A percentile compares a stretch with the other conserved stretches of the same genome.
These are phyloP conservation scores for Dioscorea alata DNA, from an alignment of 106 monocot genomes.

Conservation along the genomic window DNA sequence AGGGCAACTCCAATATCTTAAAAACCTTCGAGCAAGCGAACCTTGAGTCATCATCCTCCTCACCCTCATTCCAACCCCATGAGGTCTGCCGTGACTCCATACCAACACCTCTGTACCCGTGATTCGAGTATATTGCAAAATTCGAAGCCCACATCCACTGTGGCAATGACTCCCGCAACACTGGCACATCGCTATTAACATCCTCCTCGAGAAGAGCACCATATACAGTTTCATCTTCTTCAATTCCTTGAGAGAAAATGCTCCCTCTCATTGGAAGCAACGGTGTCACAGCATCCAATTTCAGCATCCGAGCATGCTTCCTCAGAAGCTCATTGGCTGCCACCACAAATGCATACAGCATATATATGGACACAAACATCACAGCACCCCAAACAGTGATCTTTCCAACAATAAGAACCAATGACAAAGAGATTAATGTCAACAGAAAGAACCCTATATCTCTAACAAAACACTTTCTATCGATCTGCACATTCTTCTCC, in stretches of 20 bases:
- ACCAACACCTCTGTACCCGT: slow-evolving; percentile 11
- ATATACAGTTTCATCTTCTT: slow-evolving; percentile 71
- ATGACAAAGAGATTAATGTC: slow-evolving; percentile 44
- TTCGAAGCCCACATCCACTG: slow-evolving; percentile 98
- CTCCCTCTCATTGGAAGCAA: slow-evolving; percentile 79
- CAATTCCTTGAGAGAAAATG: slow-evolving; percentile 46
- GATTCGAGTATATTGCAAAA: slow-evolving; percentile 86
- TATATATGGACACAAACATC: slow-evolving; percentile 74
- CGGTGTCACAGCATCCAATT: slow-evolving; percentile 74
- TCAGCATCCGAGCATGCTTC: slow-evolving; percentile 68
- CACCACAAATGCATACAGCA: slow-evolving; percentile 69
- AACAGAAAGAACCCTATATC: slow-evolving; percentile 80
- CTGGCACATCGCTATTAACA: slow-evolving; percentile 26
- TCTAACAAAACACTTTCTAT: slow-evolving; percentile 72
- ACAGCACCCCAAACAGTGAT: slow-evolving; percentile 65
- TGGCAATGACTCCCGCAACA: slow-evolving; percentile 48
- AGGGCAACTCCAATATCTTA: slow-evolving; percentile 60
- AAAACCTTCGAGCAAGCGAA: slow-evolving; percentile 44
- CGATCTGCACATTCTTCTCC: slow-evolving; percentile 71
- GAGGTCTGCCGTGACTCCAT: slow-evolving; percentile 35
- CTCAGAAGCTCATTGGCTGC: slow-evolving; percentile 75
- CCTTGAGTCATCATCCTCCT: slow-evolving; percentile 14
- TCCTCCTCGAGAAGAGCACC: slow-evolving; percentile 61
- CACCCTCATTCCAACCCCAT: slow-evolving; percentile 66
- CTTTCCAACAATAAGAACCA: slow-evolving; percentile 66